A percentile compares a stretch with the other conserved stretches of the same genome.
Conservation (phyloP, 768 basidiomycete genomes). For the Xerocomellus chrysenteron region DNA sequence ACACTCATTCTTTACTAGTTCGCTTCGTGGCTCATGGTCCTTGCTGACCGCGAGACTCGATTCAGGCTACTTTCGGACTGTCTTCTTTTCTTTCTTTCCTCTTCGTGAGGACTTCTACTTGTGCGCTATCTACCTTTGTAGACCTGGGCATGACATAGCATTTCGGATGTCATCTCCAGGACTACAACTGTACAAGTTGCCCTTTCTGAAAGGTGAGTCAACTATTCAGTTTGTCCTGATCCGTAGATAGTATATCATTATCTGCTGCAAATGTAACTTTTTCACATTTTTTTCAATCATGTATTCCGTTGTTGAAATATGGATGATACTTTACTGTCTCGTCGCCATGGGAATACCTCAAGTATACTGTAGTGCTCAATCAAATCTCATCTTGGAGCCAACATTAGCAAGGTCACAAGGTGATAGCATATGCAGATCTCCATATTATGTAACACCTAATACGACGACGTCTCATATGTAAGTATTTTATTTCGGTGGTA, state of each 20-base stretch:
- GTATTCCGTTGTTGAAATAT: background rate
- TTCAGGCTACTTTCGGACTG: conserved; percentile 37
- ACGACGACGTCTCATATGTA: too few relatives aligned
- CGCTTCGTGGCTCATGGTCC: conserved; percentile 27
- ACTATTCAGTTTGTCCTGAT: too few relatives aligned
- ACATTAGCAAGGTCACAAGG: too few relatives aligned
- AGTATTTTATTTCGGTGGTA: background rate
- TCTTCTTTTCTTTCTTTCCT: conserved; percentile 3
- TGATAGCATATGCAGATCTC: too few relatives aligned
- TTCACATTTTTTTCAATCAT: background rate
- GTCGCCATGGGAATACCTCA: too few relatives aligned
- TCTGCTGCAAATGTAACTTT: background rate
- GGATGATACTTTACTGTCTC: background rate
- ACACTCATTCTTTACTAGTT: conserved; percentile 25
- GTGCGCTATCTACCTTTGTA: background rate
- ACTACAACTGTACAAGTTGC: background rate
- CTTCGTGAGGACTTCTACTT: conserved; percentile 15
- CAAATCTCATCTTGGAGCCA: too few relatives aligned
- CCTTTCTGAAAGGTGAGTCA: background rate
- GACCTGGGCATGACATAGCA: background rate
- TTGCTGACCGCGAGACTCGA: conserved; percentile 27
- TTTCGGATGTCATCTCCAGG: background rate
- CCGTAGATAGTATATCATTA: too few relatives aligned
- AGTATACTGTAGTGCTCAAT: too few relatives aligned
- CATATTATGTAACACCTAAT: too few relatives aligned